phyloP scores from a whole-genome alignment of 1,139 yeast species.

The Eremothecium gossypii region DNA sequence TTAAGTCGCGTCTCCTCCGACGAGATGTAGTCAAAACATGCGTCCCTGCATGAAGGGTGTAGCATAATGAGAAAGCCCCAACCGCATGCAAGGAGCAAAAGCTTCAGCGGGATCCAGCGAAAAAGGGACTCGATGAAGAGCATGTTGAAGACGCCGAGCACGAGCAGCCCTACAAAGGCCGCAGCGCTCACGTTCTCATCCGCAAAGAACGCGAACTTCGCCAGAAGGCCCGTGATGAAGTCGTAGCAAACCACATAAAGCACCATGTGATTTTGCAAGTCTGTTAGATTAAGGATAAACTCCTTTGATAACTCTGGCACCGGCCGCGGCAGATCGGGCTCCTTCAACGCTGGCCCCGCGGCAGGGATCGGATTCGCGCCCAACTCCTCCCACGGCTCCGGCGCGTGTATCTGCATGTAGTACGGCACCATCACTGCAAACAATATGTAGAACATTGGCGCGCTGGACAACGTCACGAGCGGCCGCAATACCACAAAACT shows the following conservation, averaged over 20 bases:
- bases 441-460: slow-evolving; percentile 48
- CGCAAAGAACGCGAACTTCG: slow-evolving; percentile 54
- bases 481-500: slow-evolving; percentile 62
- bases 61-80: slow-evolving; percentile 44
- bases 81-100: slow-evolving; percentile 32
- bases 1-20: slow-evolving; percentile 55
- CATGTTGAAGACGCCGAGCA: slow-evolving; percentile 30
- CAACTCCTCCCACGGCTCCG: slow-evolving; percentile 22
- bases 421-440: slow-evolving; percentile 61
- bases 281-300: slow-evolving; percentile 69
- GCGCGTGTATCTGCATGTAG: slow-evolving; percentile 39
- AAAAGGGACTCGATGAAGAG: slow-evolving; percentile 30
- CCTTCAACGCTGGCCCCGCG: slow-evolving; percentile 42
- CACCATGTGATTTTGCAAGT: slow-evolving; percentile 76
- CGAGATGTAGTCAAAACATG: slow-evolving; percentile 37
- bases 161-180: slow-evolving; percentile 35
- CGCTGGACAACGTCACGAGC: slow-evolving; percentile 37
- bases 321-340: slow-evolving; percentile 53
- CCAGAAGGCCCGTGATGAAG: slow-evolving; percentile 39
- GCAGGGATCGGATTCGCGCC: slow-evolving; percentile 44
- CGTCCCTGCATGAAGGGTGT: slow-evolving; percentile 49
- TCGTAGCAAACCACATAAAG: slow-evolving; percentile 60
- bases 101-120: slow-evolving; percentile 33
- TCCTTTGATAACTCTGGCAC: slow-evolving; percentile 74
- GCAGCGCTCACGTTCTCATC: slow-evolving; percentile 56